Evolutionary conservation across 805 yeast genomes (phyloP), one percentile per base, ranked within the genome.

Genomic region (Metschnikowia vanudenii): DNA sequence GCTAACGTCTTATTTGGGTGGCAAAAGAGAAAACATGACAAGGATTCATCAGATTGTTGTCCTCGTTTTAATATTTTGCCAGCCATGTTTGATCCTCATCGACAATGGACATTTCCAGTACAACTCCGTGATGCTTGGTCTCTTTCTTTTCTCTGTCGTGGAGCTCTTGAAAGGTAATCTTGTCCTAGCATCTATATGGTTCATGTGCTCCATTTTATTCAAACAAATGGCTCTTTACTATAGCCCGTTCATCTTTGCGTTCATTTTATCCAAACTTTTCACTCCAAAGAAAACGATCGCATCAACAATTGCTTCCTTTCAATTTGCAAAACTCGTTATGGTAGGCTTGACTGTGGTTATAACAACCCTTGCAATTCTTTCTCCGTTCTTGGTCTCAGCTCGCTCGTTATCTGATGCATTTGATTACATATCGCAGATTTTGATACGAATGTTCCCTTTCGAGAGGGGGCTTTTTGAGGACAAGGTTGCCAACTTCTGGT

Each of bases 91-190:
- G 49, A 76, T 87, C 37, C 73, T 94, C 47, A 82, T 94, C 39
- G 99, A 94, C 62, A 97, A 94, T 65, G 99, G 99, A 6, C 99
- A 94, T 67, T 94, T 94, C 69, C 99, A 95, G 68, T 92, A 82
- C 67, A 95, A 94, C 59, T 80, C 90, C 0, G 95, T 94, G 20
- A 92, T 94, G 98, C 76, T 94, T 30, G 99, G 99, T 0, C 71
- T 92, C 14, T 76, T 92, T 4, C 71, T 89, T 22, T 69, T 81
- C 44, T 76, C 96, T 0, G 68, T 94, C 36, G 79, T 78, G 43
- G 83, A 82, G 50, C 70, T 92, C 31, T 60, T 85, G 28, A 77
- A 81, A 47, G 87, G 81, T 26, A 80, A 81, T 58, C 75, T 80
- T 45, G 74, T 83, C 9, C 54, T 82, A 10, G 92, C 95, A 0